Evolutionary conservation across 148 eudicot genomes (phyloP), one percentile per base, ranked within the genome.

Genomic region (Fagopyrum homotropicum): DNA sequence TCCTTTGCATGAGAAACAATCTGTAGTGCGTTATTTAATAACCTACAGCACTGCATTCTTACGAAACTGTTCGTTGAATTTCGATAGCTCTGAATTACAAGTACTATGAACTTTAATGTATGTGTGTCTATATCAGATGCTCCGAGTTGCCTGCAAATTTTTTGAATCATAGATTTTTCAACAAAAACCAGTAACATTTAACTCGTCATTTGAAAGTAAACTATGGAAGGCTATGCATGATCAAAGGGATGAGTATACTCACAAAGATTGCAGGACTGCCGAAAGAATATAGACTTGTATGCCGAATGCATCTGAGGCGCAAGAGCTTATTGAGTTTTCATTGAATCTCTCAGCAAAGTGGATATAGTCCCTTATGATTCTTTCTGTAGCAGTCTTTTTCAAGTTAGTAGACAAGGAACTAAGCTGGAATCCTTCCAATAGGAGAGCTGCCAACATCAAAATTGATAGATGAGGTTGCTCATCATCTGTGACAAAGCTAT

Each of bases 381-480:
- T 86, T 75, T 88, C 84, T 64, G 78, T 79, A 54, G 90, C 90
- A 52, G 56, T 74, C 64, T 76, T 87, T 80, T 78, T 86, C 63
- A 83, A 69, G 69, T 86, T 73, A 73, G 80, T 86, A 48, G 98
- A 85, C 69, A 92, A 89, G 5, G 78, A 71, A 82, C 89, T 84
- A 54, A 90, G 78, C 60, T 87, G 90, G 78, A 91, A 94, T n/a
- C 96, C 97, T 82, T 94, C 98, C 92, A 89, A 77, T 73, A 94
- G 82, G 54, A 94, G 82, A 73, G 91, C 92, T 72, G 83, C 79
- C 63, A 78, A 84, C 83, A 84, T 80, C 76, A 78, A 75, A 45
- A 79, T 78, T 56, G 86, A 87, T 47, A 54, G 79, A 45, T 83
- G 79, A 72, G 90, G 85, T 73, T 78, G 79, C 19, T 76, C 84